Evolutionary conservation across 1,284 basidiomycete genomes (phyloP).

Genomic region (Acaromyces ingoldii): DNA sequence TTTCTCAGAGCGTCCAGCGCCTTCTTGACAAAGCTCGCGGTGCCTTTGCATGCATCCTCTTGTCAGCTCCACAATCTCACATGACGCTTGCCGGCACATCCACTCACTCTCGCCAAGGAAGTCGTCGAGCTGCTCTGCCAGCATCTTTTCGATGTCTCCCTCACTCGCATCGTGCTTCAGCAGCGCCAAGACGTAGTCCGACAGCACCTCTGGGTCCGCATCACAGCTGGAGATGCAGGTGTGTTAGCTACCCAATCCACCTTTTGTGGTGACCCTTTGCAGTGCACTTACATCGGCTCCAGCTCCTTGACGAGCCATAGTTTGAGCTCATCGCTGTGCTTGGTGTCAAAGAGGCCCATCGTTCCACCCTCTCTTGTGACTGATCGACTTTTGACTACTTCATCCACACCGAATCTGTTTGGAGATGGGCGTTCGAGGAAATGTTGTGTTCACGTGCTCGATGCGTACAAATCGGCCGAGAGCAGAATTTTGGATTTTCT

Average conservation of each 20-base stretch:
- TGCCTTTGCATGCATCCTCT: too few relatives aligned
- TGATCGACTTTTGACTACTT: too few relatives aligned
- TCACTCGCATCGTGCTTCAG: conserved; percentile 82
- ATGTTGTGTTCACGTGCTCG: too few relatives aligned
- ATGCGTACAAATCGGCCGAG: too few relatives aligned
- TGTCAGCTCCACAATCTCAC: too few relatives aligned
- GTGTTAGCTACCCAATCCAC: background rate
- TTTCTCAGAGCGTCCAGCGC: background rate
- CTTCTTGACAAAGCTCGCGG: conserved; percentile 2
- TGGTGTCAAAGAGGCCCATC: conserved; percentile 19
- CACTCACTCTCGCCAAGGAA: conserved; percentile 79
- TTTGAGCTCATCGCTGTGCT: conserved; percentile 36
- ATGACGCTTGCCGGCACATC: too few relatives aligned
- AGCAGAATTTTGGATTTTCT: too few relatives aligned
- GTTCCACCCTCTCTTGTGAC: too few relatives aligned
- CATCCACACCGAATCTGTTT: too few relatives aligned
- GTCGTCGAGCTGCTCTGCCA: conserved; percentile 74
- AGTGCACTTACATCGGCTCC: conserved; percentile 28
- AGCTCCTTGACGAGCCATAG: conserved; percentile 41
- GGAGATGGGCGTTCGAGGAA: too few relatives aligned
- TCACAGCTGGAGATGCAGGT: conserved; percentile 66
- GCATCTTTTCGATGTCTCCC: conserved; percentile 72
- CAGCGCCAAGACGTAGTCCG: conserved; percentile 90
- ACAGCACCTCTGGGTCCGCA: conserved; percentile 86
- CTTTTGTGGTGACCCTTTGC: conserved; percentile 8